A percentile compares a stretch with the other conserved stretches of the same genome.
These are phyloP conservation scores for Termitomyces sp. DNA, from an alignment of 768 basidiomycete species.

Conservation along the genomic window DNA sequence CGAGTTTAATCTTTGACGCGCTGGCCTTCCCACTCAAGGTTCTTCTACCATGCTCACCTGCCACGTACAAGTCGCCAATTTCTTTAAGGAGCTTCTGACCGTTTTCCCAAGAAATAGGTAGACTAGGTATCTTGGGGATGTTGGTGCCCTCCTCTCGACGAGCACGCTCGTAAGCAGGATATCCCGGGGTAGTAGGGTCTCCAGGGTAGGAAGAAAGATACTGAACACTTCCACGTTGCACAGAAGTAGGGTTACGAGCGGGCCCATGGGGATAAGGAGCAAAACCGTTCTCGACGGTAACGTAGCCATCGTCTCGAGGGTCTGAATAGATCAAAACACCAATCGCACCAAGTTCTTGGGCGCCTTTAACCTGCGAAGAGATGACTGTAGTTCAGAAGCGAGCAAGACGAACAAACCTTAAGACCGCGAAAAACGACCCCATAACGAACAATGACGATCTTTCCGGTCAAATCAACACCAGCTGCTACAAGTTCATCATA, in stretches of 20 bases:
- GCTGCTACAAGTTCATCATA: constrained; percentile 48
- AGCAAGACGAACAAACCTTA: constrained; percentile 43
- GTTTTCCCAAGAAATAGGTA: constrained; percentile 90
- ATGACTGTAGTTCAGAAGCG: constrained; percentile 14
- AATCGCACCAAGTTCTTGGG: constrained; percentile 76
- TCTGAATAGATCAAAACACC: constrained; percentile 84
- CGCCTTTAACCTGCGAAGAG: constrained; percentile 60
- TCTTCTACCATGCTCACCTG: constrained; percentile 22
- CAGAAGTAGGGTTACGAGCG: constrained; percentile 77
- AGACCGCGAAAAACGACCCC: constrained; percentile 78
- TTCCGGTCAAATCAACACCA: constrained; percentile 72
- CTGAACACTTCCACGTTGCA: constrained; percentile 83
- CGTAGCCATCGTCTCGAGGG: constrained; percentile 78
- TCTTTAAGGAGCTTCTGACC: constrained; percentile 64
- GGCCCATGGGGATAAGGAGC: constrained; percentile 79
- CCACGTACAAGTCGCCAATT: constrained; percentile 33
- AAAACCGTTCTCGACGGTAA: constrained; percentile 74
- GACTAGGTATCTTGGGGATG: constrained; percentile 72
- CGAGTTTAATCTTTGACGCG: constrained; percentile 39
- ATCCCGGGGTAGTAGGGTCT: constrained; percentile 84
- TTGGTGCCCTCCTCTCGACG: constrained; percentile 56
- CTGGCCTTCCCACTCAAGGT: constrained; percentile 48
- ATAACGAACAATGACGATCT: constrained; percentile 77
- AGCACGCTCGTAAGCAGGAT: constrained; percentile 80
- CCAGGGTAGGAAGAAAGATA: constrained; percentile 64